Base-by-base conservation (phyloP, 2,329 filamentous ascomycete species). In the Nemania sp. region DNA sequence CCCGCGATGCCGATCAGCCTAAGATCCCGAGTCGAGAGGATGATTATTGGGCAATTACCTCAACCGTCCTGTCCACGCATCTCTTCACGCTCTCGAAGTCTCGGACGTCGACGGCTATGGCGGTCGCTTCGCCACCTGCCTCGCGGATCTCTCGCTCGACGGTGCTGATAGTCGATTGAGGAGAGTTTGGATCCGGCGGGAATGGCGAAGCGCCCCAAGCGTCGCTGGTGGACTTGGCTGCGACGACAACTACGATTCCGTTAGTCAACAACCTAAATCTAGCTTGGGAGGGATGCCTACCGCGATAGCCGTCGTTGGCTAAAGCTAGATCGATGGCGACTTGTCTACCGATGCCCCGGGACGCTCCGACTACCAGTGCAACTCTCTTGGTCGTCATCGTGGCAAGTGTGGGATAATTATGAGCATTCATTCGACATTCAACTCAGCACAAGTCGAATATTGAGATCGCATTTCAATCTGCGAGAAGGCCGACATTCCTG, bases 271-370 rank as follows among this genome's bases (percentile, higher is more conserved):
- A 18, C 10, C n/a, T 21, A 3, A 35, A n/a, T 10, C 11, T 15
- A 6, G 3, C 25, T 7, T 46, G 20, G 10, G 11, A 37, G n/a
- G 15, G 3, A 18, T 2, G 63, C 71, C 48, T 77, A 91, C 91
- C 89, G 55, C 82, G 79, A 71, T 93, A 94, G 39, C 86, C 87
- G 65, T 87, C 82, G 67, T 79, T 85, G 7, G 90, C 89, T 4
- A 96, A 80, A 70, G 90, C 89, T 2, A 96, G 80, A 71, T 92
- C 89, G 68, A 96, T 83, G 57, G 91, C 90, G 40, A 95, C 80
- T 73, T 95, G 91, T 42, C 90, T 81, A 47, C 91, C 91, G 65
- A 96, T 94, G 39, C 91, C 91, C 63, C 91, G 80, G 0, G 90
- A 93, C 2, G 89, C 90, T 40, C 90, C 90, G 18, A 93, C 82